Evolutionary conservation across 768 basidiomycete genomes (phyloP).

Genomic region (Collybiopsis luxurians): DNA sequence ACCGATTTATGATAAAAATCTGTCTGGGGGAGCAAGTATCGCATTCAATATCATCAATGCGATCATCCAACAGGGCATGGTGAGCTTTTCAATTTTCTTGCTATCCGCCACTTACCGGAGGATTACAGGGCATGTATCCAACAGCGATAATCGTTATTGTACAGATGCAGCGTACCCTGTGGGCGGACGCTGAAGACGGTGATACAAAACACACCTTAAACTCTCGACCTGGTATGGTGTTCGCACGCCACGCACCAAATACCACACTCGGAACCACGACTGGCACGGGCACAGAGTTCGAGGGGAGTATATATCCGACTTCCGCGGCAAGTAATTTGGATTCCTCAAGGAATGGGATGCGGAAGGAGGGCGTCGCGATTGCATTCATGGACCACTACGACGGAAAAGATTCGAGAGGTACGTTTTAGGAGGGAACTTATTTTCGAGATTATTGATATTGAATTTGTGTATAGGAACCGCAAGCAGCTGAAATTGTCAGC

Average conservation of each 20-base stretch:
- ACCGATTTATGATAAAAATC: slow-evolving; percentile 24
- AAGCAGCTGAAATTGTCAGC: too few relatives aligned
- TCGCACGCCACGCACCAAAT: neutral
- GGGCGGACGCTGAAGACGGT: slow-evolving; percentile 9
- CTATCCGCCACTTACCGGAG: neutral
- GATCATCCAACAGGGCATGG: slow-evolving; percentile 26
- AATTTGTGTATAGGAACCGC: too few relatives aligned
- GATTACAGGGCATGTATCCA: slow-evolving; percentile 26
- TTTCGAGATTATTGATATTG: too few relatives aligned
- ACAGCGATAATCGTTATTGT: slow-evolving; percentile 27
- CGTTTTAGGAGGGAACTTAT: too few relatives aligned
- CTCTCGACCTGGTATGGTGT: neutral
- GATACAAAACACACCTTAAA: neutral
- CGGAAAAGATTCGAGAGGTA: too few relatives aligned
- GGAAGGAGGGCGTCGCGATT: too few relatives aligned
- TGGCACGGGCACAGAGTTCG: neutral
- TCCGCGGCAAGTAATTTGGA: too few relatives aligned
- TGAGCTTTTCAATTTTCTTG: slow-evolving; percentile 8
- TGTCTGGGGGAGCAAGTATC: slow-evolving; percentile 18
- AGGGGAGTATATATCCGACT: neutral
- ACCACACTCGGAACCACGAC: neutral
- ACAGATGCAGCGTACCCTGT: slow-evolving; percentile 25
- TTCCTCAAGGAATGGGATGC: too few relatives aligned
- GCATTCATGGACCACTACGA: too few relatives aligned
- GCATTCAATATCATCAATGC: slow-evolving; percentile 26